Base-by-base conservation (phyloP, 306 rosid genomes). In the Rubus idaeus region DNA sequence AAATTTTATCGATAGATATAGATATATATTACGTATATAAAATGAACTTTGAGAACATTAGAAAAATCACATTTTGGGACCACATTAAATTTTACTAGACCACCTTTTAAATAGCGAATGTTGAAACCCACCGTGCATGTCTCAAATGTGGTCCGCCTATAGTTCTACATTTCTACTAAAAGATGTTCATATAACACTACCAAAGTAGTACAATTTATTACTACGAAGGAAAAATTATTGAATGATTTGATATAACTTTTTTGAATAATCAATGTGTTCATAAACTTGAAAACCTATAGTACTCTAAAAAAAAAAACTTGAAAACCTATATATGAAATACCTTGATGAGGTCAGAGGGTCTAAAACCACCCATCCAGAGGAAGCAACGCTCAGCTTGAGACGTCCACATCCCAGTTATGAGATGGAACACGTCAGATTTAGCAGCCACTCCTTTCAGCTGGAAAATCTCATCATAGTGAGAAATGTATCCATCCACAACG, bases 321-420 rank as follows among this genome's bases (percentile, higher is more conserved):
- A 35, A 62, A 62, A 35, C 68, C 3, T 62, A 14, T 20, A 26
- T 58, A 13, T 5, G 30, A 12, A 45, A 63, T 17, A 94, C 98
- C 87, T 84, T 84, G 64, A 95, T 92, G 81, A 96, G 94, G 0
- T 96, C 96, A 0, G 99, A 91, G 52, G 99, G 98, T 73, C 85
- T 83, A 41, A 96, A 92, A 42, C 99, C 99, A 20, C 98, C 99
- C 17, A 96, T 89, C 98, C 99, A 92, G 14, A 89, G 88, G 93
- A 96, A 92, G 88, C 94, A 93, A 44, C 97, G 86, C 75, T 96
- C 99, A 12, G 94, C 97, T 3, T 96, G 91, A n/a, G 93, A 76
- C 65, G 86, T 76, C 98, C 98, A 95, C 84, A 83, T 76, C 39
- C 98, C 98, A n/a, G 88, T 92, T 0, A 87, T 82, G 23, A 95